Percentiles rank a stretch among this genome's conserved stretches.
Evolutionary conservation across 1,284 basidiomycete genomes (phyloP).

Genomic region (Xerocomus nothofagi): DNA sequence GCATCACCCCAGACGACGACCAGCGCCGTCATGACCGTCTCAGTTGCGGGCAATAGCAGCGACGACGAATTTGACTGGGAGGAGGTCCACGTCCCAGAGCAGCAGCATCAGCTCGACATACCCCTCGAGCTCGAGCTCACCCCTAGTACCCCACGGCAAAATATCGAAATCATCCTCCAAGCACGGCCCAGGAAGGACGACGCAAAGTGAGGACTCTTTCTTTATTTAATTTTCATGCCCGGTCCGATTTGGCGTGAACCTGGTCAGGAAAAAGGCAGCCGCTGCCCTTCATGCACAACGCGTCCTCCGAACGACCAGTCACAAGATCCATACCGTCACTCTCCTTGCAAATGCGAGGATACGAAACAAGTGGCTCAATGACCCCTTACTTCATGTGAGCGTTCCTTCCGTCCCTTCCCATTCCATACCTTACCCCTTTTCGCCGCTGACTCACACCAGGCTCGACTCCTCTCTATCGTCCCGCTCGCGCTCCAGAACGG

Average conservation of each 20-base stretch:
- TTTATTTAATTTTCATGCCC: background rate
- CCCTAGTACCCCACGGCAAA: constrained; percentile 31
- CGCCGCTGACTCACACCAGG: constrained; percentile 45
- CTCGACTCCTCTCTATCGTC: constrained; percentile 80
- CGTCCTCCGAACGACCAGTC: constrained; percentile 71
- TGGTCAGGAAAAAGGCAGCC: constrained; percentile 45
- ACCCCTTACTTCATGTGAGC: constrained; percentile 75
- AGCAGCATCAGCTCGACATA: constrained; percentile 16
- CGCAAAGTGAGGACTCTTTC: constrained; percentile 27
- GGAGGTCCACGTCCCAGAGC: constrained; percentile 40
- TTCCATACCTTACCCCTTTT: constrained; percentile 20
- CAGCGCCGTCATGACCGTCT: constrained; percentile 18
- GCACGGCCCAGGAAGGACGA: constrained; percentile 42
- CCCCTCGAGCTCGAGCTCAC: constrained; percentile 27
- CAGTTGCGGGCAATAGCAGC: constrained; percentile 27
- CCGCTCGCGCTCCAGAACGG: constrained; percentile 78
- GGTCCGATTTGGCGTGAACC: constrained; percentile 8
- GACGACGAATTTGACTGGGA: constrained; percentile 49
- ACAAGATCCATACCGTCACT: constrained; percentile 84
- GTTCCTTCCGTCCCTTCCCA: background rate
- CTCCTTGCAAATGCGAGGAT: constrained; percentile 75
- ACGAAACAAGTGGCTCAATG: constrained; percentile 87
- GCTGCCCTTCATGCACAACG: constrained; percentile 61
- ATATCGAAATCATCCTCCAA: constrained; percentile 64
- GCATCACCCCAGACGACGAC: constrained; percentile 7